Conservation (phyloP, 345 rosid genomes). For the Populus euphratica region DNA sequence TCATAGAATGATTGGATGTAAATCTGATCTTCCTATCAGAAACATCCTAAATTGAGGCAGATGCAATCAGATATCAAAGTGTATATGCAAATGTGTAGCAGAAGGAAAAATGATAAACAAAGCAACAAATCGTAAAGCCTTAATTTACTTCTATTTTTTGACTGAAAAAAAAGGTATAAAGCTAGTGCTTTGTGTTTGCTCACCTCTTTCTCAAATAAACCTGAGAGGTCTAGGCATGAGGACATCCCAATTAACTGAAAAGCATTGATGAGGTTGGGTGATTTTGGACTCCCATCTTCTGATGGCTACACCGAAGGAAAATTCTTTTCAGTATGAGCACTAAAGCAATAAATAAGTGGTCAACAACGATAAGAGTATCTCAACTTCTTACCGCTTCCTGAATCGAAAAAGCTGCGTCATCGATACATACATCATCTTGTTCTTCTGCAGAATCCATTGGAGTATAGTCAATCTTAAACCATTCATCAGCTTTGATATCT, state of each 20-base stretch:
- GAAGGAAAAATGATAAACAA: background rate
- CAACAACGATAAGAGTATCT: background rate
- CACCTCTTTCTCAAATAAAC: constrained; percentile 93
- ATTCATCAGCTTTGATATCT: constrained; percentile 63
- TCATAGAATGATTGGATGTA: constrained; percentile 69
- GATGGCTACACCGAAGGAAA: constrained; percentile 38
- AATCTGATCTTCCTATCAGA: constrained; percentile 93
- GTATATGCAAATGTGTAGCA: background rate
- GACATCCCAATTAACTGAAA: constrained; percentile 97
- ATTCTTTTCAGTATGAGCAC: background rate
- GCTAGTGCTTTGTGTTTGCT: background rate
- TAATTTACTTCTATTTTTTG: too few species aligned
- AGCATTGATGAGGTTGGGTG: constrained; percentile 67
- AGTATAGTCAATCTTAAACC: constrained; percentile 66
- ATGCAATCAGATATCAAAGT: background rate
- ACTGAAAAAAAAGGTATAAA: background rate
- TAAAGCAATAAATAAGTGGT: background rate
- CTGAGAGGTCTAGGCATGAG: constrained; percentile 85
- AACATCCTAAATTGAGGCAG: constrained; percentile 43
- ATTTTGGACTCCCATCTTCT: constrained; percentile 48
- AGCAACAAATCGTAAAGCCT: background rate
- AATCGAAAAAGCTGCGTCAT: constrained; percentile 51
- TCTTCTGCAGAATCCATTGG: constrained; percentile 67
- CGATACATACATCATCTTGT: constrained; percentile 45
- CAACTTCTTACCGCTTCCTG: constrained; percentile 48